Evolutionary conservation across 2,329 filamentous ascomycete genomes (phyloP).

Genomic region (Chlorencoelia australis): DNA sequence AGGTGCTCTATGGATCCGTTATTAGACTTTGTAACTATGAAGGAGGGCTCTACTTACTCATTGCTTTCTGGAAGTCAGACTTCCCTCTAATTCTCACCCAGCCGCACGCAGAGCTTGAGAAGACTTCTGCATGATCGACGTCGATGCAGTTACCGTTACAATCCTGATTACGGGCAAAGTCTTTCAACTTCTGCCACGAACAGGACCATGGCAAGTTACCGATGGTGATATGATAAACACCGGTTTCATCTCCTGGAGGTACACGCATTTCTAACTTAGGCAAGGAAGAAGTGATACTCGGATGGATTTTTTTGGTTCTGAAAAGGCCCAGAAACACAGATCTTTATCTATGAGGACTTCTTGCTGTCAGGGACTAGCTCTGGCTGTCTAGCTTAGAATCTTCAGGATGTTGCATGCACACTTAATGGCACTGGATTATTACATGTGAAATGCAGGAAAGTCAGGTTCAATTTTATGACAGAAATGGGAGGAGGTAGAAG

Average conservation of each 20-base stretch:
- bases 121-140: slow-evolving; percentile 20
- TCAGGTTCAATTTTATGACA: too few species aligned
- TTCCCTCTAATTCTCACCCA: slow-evolving; percentile 18
- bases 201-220: slow-evolving; percentile 13
- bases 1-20: slow-evolving; percentile 11
- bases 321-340: too few species aligned
- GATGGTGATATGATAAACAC: slow-evolving; percentile 10
- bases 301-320: too few species aligned
- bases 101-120: slow-evolving; percentile 12
- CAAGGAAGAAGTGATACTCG: too few species aligned
- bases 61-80: slow-evolving; percentile 13
- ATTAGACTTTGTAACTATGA: background rate
- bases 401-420: too few species aligned
- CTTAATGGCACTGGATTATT: too few species aligned
- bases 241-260: slow-evolving; percentile 7
- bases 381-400: too few species aligned
- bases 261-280: too few species aligned
- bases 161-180: slow-evolving; percentile 15
- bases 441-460: too few species aligned
- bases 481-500: too few species aligned
- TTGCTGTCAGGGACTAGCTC: too few species aligned
- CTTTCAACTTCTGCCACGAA: slow-evolving; percentile 21
- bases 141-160: slow-evolving; percentile 11
- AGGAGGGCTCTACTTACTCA: slow-evolving; percentile 10
- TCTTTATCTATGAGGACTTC: too few species aligned